Evolutionary conservation across 106 monocot genomes (phyloP), one percentile per base, ranked within the genome.

Genomic region (Dendrobium huoshanense): DNA sequence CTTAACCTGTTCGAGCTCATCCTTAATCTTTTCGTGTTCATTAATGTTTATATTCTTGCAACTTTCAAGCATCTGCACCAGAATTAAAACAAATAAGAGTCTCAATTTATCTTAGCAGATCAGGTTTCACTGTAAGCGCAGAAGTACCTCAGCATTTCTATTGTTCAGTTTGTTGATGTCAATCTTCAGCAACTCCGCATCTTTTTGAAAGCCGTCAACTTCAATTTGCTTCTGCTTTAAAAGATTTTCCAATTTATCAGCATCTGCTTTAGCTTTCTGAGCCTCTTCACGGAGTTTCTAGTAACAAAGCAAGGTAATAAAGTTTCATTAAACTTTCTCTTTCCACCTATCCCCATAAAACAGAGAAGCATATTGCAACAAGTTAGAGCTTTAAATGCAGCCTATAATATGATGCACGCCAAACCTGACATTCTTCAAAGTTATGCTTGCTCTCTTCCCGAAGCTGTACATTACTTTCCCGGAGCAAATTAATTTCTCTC

Each of bases 401-500:
- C 7, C 18, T 44, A 42, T 18, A 43, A 74, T 43, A 44, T 44
- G 43, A 24, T 61, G 73, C 19, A 48, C 5, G 59, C 11, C 37
- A 24, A 55, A 94, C 98, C 98, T 99, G 95, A 73, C 89, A 90
- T 85, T 95, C 99, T 47, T 95, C 93, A 84, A 95, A 99, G 75
- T 99, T 99, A 64, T 95, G 93, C 75, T 88, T 95, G 83, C 91
- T 99, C 87, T 99, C 99, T 77, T 91, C 94, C 40, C 98, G 90
- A 80, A 99, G 91, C 75, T 99, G 95, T 41, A 90, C 81, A 80
- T 95, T 99, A 83, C 95, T 95, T 86, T 95, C 99, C 72, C 95
- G 91, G 80, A 99, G 93, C 84, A 95, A 86, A 90, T 91, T 95
- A 78, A 99, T 91, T 84, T 97, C 97, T 77, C 88, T 90, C 58